Evolutionary conservation across 352 stramenopile genomes (phyloP), one percentile per base, ranked within the genome.

Genomic region (Phytopythium montanum): DNA sequence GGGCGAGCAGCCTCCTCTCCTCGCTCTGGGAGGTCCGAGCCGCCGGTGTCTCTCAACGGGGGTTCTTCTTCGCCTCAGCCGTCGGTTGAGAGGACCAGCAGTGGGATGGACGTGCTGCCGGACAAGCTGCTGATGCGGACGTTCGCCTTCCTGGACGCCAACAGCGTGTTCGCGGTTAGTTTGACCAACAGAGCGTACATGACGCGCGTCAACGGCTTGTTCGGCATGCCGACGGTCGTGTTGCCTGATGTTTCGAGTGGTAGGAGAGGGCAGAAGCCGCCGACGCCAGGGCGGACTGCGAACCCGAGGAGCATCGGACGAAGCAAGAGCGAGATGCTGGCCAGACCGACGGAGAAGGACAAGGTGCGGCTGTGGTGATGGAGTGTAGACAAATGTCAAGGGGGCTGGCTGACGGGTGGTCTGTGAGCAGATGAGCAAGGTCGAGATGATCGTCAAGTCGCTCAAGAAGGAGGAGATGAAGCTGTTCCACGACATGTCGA

Each of bases 381-480:
- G 29, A n/a, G 38, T 10, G 12, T 12, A 8, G 19, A 25, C 36
- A 3, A 12, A 39, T 5, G 42, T 39, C 26, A 26, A 21, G 28
- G 14, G 19, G 36, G 36, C 7, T n/a, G n/a, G 36, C 36, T 42
- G 2, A 25, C 12, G 23, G 28, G 14, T 23, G 28, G 31, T 39
- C 5, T 56, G 41, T n/a, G n/a, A n/a, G n/a, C 64, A 94, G 66
- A 70, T 82, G n/a, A 84, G 78, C 1, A 90, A 89, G 55, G 77
- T 83, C 2, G 82, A 92, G 39, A 70, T 77, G 56, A 91, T 94
- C 38, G 79, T 92, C 13, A 88, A 91, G 59, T 85, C 80, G 28
- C 64, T 94, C 8, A 94, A 88, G 54, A 85, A 87, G 34, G 78
- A 91, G 39, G 82, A 92, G 58, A 90, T 94, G 59, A 94, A 94